phyloP scores from a whole-genome alignment of 2,329 filamentous ascomycete species.

The Periconia macrospinosa region DNA sequence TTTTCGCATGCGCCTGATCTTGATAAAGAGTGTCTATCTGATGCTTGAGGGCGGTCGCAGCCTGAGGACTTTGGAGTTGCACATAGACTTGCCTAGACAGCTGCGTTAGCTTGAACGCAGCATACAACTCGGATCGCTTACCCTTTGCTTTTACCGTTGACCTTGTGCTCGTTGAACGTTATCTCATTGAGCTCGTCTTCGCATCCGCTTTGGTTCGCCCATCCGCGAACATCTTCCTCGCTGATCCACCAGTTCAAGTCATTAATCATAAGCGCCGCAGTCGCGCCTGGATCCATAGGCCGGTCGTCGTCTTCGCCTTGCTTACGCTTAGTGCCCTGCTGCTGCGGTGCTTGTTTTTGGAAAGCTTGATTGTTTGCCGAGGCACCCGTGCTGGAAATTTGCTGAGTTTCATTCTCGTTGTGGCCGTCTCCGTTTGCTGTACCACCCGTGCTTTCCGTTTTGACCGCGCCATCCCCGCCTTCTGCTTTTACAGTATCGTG shows the following conservation, averaged over 20 bases:
- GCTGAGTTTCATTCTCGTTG: conserved; percentile 41
- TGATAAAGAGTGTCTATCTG: conserved; percentile 69
- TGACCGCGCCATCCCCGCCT: conserved; percentile 14
- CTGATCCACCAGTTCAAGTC: conserved; percentile 92
- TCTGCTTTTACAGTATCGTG: conserved; percentile 14
- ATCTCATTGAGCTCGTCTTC: conserved; percentile 89
- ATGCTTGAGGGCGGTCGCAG: conserved; percentile 82
- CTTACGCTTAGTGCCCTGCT: conserved; percentile 66
- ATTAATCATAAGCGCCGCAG: conserved; percentile 77
- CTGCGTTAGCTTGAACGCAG: conserved; percentile 11
- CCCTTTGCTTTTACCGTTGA: conserved; percentile 99
- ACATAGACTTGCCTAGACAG: conserved; percentile 71
- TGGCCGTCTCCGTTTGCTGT: conserved; percentile 23
- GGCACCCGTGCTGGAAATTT: conserved; percentile 48
- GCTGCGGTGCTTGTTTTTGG: conserved; percentile 49
- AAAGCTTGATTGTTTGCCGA: conserved; percentile 39
- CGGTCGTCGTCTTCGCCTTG: conserved; percentile 57
- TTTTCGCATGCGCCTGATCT: conserved; percentile 63
- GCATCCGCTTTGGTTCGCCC: conserved; percentile 75
- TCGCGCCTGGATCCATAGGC: conserved; percentile 61
- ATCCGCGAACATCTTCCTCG: conserved; percentile 90
- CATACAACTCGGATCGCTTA: conserved; percentile 48
- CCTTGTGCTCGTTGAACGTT: conserved; percentile 97
- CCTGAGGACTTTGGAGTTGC: conserved; percentile 81
- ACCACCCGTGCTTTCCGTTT: conserved; percentile 23